These are phyloP conservation scores for Neodidymelliopsis sp. DNA, from an alignment of 2,329 filamentous ascomycete species.

Conservation along the genomic window DNA sequence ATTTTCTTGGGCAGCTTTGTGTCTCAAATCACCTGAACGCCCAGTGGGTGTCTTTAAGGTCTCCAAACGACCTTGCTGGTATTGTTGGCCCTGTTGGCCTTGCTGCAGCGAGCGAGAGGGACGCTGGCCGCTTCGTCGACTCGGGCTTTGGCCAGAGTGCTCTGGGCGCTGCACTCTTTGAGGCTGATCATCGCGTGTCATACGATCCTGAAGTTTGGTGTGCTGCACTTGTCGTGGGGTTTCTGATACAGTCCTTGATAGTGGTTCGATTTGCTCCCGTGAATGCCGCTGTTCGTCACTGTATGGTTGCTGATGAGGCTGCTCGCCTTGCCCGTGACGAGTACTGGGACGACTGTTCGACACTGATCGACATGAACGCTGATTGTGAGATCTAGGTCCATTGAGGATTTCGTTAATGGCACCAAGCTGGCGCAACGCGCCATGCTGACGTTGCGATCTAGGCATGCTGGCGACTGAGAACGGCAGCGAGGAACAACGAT, in stretches of 20 bases:
- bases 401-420: constrained; percentile 8
- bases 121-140: not conserved
- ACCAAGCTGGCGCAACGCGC: constrained; percentile 3
- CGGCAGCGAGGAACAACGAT: not conserved
- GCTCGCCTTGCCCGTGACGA: not conserved
- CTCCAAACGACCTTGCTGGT: not conserved
- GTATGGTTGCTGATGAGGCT: not conserved
- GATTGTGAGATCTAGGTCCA: not conserved
- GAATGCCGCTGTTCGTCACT: not conserved
- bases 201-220: not conserved
- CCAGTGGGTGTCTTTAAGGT: not conserved
- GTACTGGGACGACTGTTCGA: not conserved
- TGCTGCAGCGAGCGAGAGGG: not conserved
- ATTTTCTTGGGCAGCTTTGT: not conserved
- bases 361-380: not conserved
- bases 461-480: not conserved
- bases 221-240: not conserved
- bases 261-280: not conserved
- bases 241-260: not conserved
- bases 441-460: not conserved
- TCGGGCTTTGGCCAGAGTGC: not conserved
- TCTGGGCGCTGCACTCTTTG: not conserved
- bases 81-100: not conserved
- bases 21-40: not conserved
- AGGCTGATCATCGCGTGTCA: not conserved